Conservation (phyloP, 148 eudicot genomes). For the Talinum fruticosum region DNA sequence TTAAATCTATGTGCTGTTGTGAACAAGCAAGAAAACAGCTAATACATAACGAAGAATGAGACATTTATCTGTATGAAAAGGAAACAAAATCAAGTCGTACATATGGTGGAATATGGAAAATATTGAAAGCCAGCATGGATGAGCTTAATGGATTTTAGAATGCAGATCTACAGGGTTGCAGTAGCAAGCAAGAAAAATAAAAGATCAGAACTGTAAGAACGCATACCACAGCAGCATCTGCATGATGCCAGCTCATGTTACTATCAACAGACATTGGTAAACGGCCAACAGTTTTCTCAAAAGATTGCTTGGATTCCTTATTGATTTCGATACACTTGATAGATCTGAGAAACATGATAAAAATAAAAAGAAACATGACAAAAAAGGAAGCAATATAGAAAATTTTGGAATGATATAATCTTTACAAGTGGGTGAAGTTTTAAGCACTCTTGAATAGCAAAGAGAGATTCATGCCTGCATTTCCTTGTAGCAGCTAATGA, state of each 20-base stretch:
- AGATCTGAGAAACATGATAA: slow-evolving; percentile 40
- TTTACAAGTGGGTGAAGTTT: not conserved
- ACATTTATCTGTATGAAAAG: not conserved
- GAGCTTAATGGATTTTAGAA: not conserved
- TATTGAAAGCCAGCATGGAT: not conserved
- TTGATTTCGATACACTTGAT: slow-evolving; percentile 89
- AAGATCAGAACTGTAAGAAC: not conserved
- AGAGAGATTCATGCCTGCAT: slow-evolving; percentile 53
- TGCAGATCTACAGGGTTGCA: too few species aligned
- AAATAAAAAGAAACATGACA: not conserved
- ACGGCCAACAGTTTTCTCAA: slow-evolving; percentile 82
- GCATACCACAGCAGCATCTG: slow-evolving; percentile 74
- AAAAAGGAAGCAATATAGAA: slow-evolving; percentile 16
- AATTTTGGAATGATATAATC: not conserved
- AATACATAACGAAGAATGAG: too few species aligned
- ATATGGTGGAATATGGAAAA: too few species aligned
- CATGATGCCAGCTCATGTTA: slow-evolving; percentile 92
- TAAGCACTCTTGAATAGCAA: not conserved
- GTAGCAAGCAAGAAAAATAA: not conserved
- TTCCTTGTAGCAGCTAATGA: slow-evolving; percentile 84
- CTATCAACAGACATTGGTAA: slow-evolving; percentile 57
- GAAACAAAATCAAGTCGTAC: too few species aligned
- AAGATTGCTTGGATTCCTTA: slow-evolving; percentile 84
- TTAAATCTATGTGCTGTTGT: not conserved
- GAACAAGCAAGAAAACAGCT: slow-evolving; percentile 1